Percentiles rank a stretch among this genome's conserved stretches.
Conservation (phyloP, 169 alveolate species). For the Plasmodium sp. region DNA sequence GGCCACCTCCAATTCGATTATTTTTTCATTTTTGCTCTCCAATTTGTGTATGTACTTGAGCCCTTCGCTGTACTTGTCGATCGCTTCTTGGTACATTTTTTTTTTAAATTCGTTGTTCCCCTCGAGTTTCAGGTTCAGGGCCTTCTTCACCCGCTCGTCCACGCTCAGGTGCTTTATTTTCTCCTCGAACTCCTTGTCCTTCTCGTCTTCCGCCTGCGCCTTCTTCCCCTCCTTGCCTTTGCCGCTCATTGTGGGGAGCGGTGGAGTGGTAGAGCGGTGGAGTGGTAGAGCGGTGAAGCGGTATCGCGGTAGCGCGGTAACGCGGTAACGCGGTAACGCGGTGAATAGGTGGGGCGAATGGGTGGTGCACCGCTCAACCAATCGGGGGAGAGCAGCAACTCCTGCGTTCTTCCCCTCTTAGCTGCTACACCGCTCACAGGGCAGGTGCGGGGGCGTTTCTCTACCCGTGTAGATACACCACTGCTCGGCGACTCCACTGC, state of each 20-base stretch:
- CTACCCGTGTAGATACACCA: neutral
- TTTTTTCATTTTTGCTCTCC: conserved; percentile 55
- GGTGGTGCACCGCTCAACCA: neutral
- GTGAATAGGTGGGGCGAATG: neutral
- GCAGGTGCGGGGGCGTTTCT: neutral
- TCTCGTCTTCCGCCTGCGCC: neutral
- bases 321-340: neutral
- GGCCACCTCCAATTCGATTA: conserved; percentile 66
- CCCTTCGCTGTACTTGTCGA: conserved; percentile 36
- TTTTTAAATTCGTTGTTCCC: conserved; percentile 66
- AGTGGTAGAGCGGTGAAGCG: neutral
- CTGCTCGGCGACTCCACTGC: neutral
- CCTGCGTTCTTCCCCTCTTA: neutral
- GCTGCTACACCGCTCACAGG: neutral
- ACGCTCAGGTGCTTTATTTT: conserved; percentile 12
- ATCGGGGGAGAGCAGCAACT: neutral
- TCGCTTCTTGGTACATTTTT: conserved; percentile 33
- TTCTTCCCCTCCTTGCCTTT: conserved; percentile 4
- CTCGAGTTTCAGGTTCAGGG: conserved; percentile 38
- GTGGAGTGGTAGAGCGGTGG: neutral
- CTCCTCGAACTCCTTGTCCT: conserved; percentile 50
- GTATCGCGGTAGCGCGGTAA: neutral
- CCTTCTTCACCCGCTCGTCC: conserved; percentile 31
- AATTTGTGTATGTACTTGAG: conserved; percentile 24
- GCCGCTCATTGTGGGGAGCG: neutral